A percentile compares a stretch with the other conserved stretches of the same genome.
phyloP scores from a whole-genome alignment of 2,329 filamentous ascomycete species.

The Fusarium sp. region DNA sequence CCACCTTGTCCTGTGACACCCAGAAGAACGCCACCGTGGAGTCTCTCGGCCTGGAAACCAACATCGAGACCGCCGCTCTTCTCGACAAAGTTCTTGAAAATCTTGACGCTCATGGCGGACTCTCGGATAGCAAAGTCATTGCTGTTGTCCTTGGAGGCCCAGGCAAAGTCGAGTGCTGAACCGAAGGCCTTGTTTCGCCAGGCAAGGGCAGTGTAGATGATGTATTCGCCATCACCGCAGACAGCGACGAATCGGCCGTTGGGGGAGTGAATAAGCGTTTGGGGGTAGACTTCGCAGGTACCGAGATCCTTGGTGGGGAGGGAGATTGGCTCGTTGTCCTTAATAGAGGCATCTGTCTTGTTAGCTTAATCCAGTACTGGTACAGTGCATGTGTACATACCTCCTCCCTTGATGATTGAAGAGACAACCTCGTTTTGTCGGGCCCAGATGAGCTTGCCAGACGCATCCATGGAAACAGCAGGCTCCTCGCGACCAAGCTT shows the following conservation, averaged over 20 bases:
- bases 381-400: conserved; percentile 49
- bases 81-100: conserved; percentile 98
- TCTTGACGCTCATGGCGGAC: conserved; percentile 91
- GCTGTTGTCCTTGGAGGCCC: conserved; percentile 96
- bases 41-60: conserved; percentile 91
- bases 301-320: conserved; percentile 94
- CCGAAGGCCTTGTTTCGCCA: conserved; percentile 99
- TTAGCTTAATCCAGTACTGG: conserved; percentile 37
- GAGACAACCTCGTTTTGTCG: conserved; percentile 95
- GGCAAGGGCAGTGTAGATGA: conserved; percentile 96
- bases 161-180: conserved; percentile 93
- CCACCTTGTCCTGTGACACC: conserved; percentile 96
- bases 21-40: conserved; percentile 87
- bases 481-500: conserved; percentile 98
- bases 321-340: conserved; percentile 87
- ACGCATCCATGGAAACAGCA: conserved; percentile 95
- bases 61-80: conserved; percentile 89
- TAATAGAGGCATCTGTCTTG: conserved; percentile 73
- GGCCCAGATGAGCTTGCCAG: conserved; percentile 96
- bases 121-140: conserved; percentile 98
- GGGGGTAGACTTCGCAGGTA: conserved; percentile 95
- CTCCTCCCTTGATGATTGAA: conserved; percentile 90
- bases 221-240: conserved; percentile 97
- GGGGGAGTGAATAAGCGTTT: conserved; percentile 93
- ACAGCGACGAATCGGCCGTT: conserved; percentile 85